Evolutionary conservation across 805 yeast species (phyloP), one percentile per base, ranked within the genome.

Genomic region (Starmera quercuum): DNA sequence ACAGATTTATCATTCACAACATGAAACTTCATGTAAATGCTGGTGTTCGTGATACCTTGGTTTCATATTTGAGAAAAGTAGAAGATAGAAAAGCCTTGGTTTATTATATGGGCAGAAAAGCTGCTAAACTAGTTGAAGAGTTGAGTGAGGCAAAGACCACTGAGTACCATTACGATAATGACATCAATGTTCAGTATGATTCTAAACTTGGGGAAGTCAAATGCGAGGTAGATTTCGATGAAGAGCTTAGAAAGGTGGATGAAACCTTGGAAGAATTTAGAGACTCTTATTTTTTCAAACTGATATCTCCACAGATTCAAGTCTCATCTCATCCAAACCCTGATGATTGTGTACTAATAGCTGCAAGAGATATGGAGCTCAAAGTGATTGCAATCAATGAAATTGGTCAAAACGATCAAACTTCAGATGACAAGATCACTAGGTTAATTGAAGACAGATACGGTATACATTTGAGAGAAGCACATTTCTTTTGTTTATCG

Each of bases 301-400:
- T 79, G 27, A 63, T 72, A 6, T 71, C 76, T 30, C 83, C 85
- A 0, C 86, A 79, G 46, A 63, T 78, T 11, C 85, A 78, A 43
- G 46, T 75, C 17, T 59, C 64, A 9, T 65, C 75, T 15, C 67
- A 66, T 11, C 54, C 57, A 14, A 72, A 67, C 31, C 64, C 62
- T 1, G 57, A 67, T 11, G 59, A 73, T 1, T 71, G 78, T 36
- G 64, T 73, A 6, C 49, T 78, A 22, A 44, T 77, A 3, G 62
- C 78, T 4, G 70, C 83, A 0, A 68, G 71, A 41, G 83, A 78
- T 44, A 63, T 79, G 34, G 82, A 77, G 37, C 49, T 72, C 38
- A 70, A 79, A 33, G 62, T 73, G 7, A 56, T 77, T 16, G 45
- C 59, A 1, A 58, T 72, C 4, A 63, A 64, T 29, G 63, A 64